phyloP scores from a whole-genome alignment of 257 asterid genomes.

The Solanum rostratum region DNA sequence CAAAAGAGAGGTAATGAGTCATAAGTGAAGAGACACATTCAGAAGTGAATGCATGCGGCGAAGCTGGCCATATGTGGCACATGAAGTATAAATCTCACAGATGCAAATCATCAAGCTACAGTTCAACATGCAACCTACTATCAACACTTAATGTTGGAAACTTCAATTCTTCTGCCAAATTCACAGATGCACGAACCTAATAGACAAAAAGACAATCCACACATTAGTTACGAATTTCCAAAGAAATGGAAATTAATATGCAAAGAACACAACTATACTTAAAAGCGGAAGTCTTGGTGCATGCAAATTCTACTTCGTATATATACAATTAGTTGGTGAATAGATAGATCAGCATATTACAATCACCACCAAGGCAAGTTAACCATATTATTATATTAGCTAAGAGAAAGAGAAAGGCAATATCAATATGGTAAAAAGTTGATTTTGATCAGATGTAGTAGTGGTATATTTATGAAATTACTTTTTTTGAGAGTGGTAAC shows the following conservation, averaged over 20 bases:
- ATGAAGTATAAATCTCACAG: background rate
- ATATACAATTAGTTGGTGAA: background rate
- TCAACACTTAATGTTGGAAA: slow-evolving; percentile 17
- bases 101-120: background rate
- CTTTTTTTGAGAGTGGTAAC: too few relatives aligned
- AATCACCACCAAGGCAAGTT: background rate
- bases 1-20: background rate
- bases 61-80: background rate
- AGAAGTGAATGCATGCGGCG: background rate
- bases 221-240: background rate
- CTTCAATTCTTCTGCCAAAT: slow-evolving; percentile 9
- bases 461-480: background rate
- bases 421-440: background rate
- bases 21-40: background rate
- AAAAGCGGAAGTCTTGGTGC: background rate
- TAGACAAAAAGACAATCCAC: background rate
- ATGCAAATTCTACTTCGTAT: background rate
- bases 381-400: background rate
- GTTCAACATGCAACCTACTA: slow-evolving; percentile 12
- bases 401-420: background rate
- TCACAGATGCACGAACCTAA: slow-evolving; percentile 22
- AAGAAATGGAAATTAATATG: background rate
- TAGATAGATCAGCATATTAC: background rate
- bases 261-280: background rate
- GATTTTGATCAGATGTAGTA: background rate